A percentile compares a stretch with the other conserved stretches of the same genome.
Evolutionary conservation across 2,329 filamentous ascomycete genomes (phyloP).

Genomic region (Cordyceps sp.): DNA sequence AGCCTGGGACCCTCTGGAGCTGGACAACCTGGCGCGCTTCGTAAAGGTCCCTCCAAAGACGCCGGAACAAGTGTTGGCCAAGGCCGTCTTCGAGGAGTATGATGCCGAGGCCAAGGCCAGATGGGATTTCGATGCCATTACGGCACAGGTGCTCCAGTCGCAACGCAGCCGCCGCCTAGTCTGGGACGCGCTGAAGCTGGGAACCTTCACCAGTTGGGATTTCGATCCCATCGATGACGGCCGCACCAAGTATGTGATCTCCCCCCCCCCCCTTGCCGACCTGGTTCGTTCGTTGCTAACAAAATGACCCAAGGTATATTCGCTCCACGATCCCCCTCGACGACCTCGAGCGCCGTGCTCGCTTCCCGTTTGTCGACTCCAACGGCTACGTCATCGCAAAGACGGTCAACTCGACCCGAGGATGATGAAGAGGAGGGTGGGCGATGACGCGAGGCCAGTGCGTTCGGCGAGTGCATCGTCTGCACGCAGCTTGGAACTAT

Average conservation of each 20-base stretch:
- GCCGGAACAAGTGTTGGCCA: constrained; percentile 26
- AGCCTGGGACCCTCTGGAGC: constrained; percentile 54
- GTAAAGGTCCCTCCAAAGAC: constrained; percentile 21
- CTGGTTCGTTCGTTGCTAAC: too few relatives aligned
- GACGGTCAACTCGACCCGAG: constrained; percentile 19
- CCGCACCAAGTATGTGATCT: constrained; percentile 37
- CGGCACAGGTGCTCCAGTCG: constrained; percentile 53
- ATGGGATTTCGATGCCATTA: constrained; percentile 73
- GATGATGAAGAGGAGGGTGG: neutral
- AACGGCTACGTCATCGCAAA: constrained; percentile 30
- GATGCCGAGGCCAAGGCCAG: constrained; percentile 53
- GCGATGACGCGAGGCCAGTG: too few relatives aligned
- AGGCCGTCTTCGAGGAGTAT: constrained; percentile 45
- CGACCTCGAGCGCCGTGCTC: constrained; percentile 59
- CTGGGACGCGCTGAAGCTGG: constrained; percentile 64
- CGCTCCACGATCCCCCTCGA: constrained; percentile 69
- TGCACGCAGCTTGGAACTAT: too few relatives aligned
- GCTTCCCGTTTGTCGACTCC: constrained; percentile 50
- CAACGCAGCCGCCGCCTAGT: constrained; percentile 68
- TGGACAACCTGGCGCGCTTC: constrained; percentile 50
- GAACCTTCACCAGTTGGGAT: constrained; percentile 71
- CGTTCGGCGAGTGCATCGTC: too few relatives aligned
- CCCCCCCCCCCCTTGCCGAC: too few relatives aligned
- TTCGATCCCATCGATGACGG: constrained; percentile 61
- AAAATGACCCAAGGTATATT: constrained; percentile 54